phyloP scores from a whole-genome alignment of 495 filamentous ascomycete genomes.

The Penicillium tannophilum region DNA sequence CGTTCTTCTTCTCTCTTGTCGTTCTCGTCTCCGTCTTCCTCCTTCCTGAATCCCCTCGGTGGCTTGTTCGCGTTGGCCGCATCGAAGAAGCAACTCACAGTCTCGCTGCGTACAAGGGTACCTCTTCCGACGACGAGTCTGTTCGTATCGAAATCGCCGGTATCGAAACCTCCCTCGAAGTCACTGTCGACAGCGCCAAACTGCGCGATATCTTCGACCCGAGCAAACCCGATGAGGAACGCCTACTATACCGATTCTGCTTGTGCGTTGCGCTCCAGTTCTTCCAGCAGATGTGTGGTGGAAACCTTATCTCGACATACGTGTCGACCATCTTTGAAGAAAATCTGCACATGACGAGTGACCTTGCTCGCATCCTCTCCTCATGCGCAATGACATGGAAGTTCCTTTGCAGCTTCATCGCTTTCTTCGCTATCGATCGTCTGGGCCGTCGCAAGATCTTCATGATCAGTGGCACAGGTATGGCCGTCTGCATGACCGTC shows the following conservation, averaged over 20 bases:
- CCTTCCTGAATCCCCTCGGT: conserved; percentile 56
- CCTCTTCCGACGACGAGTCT: conserved; percentile 27
- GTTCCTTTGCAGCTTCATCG: conserved; percentile 49
- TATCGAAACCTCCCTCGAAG: conserved; percentile 42
- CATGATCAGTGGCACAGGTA: conserved; percentile 53
- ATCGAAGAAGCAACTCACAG: conserved; percentile 32
- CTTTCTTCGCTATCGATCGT: conserved; percentile 56
- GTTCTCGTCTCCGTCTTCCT: conserved; percentile 44
- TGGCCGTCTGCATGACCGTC: conserved; percentile 49
- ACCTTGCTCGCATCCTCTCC: conserved; percentile 32
- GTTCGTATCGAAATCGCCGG: conserved; percentile 39
- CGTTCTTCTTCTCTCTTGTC: conserved; percentile 50
- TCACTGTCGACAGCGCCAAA: conserved; percentile 22
- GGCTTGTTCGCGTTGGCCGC: conserved; percentile 40
- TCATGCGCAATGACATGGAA: conserved; percentile 52
- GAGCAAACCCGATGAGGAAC: conserved; percentile 27
- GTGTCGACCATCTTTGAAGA: conserved; percentile 38
- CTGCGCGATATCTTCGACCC: conserved; percentile 25
- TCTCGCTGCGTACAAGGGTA: conserved; percentile 37
- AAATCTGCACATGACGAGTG: conserved; percentile 29
- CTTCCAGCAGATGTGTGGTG: conserved; percentile 45
- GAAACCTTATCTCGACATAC: conserved; percentile 39
- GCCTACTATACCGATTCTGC: conserved; percentile 36
- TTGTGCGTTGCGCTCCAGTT: conserved; percentile 45
- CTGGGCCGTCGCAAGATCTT: conserved; percentile 57